phyloP scores from a whole-genome alignment of 176 grass and related monocot genomes.

The Stipa capillata region DNA sequence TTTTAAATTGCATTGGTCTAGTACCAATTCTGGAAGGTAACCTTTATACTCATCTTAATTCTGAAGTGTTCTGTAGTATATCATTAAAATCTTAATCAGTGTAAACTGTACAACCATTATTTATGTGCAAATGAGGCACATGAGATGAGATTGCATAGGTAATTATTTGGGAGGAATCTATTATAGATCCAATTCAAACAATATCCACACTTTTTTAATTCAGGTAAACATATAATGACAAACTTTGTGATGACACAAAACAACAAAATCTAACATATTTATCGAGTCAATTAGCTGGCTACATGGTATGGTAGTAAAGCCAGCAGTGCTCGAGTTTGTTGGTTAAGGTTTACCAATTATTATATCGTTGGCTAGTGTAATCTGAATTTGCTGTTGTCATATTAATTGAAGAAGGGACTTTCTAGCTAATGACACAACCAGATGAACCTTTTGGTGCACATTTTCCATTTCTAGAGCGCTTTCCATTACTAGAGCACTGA shows the following conservation, averaged over 20 bases:
- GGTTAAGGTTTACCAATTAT: background rate
- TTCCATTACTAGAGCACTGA: background rate
- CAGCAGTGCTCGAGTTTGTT: background rate
- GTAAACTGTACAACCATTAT: background rate
- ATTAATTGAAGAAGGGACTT: background rate
- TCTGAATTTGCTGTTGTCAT: background rate
- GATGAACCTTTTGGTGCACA: background rate
- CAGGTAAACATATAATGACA: background rate
- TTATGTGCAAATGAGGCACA: background rate
- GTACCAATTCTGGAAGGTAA: background rate
- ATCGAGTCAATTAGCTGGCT: background rate
- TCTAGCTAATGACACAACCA: background rate
- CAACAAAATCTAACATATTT: background rate
- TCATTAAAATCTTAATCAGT: background rate
- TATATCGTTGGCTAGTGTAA: background rate
- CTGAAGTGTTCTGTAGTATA: background rate
- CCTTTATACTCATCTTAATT: background rate
- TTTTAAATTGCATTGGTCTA: background rate
- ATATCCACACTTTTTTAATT: background rate
- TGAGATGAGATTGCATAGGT: background rate
- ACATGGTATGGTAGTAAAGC: background rate
- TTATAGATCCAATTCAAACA: background rate
- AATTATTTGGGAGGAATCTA: background rate
- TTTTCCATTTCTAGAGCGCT: background rate
- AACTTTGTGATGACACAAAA: background rate